Evolutionary conservation across 345 rosid species (phyloP).

Genomic region (Eucalyptus decipiens): DNA sequence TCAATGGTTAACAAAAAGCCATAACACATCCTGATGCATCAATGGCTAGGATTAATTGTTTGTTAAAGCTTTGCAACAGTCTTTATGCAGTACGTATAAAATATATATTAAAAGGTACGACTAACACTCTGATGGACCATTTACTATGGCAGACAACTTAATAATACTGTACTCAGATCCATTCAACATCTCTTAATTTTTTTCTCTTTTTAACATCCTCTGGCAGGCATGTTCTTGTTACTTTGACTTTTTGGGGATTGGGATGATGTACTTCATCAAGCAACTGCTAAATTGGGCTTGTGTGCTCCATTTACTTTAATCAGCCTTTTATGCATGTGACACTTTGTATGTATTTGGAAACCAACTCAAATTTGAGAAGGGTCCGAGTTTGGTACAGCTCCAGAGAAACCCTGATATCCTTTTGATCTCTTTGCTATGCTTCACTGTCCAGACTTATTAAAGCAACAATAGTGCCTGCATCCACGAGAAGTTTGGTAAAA

Average conservation of each 20-base stretch:
- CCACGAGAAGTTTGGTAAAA: background rate
- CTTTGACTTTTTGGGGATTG: background rate
- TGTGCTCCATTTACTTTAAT: background rate
- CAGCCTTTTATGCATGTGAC: background rate
- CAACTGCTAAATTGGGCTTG: background rate
- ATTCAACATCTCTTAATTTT: background rate
- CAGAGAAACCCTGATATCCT: background rate
- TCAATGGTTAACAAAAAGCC: background rate
- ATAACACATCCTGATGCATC: background rate
- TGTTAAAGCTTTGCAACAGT: background rate
- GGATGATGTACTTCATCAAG: background rate
- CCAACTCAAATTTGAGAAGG: background rate
- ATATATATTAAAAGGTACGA: background rate
- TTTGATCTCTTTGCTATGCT: background rate
- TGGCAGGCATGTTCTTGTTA: background rate
- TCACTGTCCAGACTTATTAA: background rate
- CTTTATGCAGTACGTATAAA: background rate
- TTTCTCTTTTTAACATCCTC: background rate
- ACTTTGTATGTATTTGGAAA: background rate
- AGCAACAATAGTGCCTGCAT: background rate
- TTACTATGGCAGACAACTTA: background rate
- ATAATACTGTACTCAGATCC: background rate
- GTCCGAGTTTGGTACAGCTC: background rate
- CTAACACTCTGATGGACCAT: background rate
- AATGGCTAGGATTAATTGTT: background rate